Evolutionary conservation across 129 eudicot species (phyloP), one percentile per base, ranked within the genome.

Genomic region (Ambrosia artemisiifolia): DNA sequence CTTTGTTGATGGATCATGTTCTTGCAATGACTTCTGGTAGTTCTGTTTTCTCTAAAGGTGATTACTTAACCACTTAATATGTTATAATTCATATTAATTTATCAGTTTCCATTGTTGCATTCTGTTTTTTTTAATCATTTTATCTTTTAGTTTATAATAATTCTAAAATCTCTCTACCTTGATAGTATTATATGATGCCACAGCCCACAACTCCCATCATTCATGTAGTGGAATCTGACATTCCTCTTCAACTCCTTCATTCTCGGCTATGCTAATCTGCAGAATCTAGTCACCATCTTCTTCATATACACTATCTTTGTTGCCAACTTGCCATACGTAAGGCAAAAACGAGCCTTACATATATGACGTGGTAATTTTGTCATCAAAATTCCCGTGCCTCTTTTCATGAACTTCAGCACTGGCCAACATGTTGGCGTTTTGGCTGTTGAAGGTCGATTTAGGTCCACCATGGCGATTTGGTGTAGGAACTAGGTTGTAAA

Each of bases 21-120:
- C 89, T 66, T 85, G 89, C 46, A 79, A 79, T 13, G 86, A 74
- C 67, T 81, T 72, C 12, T 85, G 88, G 88, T 84, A 69, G 12
- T 61, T 11, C 6, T 3, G 12, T 19, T 55, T 10, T 59, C 6
- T 11, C 5, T 30, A 1, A 59, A 59, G 40, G 30, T 59, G 65
- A 59, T 11, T 28, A 59, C 34, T 19, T 19, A 55, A 55, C 10
- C 34, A 55, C 33, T 18, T 55, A 40, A 40, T 40, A 8, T 40
- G 11, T 40, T 40, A 10, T 10, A 40, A 2, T 40, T 40, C 44
- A 8, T 40, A 7, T 7, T 10, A 40, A 40, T 40, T 2, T 6
- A 10, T 40, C 44, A 40, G 7, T 7, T 40, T 2, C 9, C 44
- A 40, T 40, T 10, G 44, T 40, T 40, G 44, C 44, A n/a, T n/a